Evolutionary conservation across 371 early-diverging fungal species (phyloP).

Genomic region (Apophysomyces sp.): DNA sequence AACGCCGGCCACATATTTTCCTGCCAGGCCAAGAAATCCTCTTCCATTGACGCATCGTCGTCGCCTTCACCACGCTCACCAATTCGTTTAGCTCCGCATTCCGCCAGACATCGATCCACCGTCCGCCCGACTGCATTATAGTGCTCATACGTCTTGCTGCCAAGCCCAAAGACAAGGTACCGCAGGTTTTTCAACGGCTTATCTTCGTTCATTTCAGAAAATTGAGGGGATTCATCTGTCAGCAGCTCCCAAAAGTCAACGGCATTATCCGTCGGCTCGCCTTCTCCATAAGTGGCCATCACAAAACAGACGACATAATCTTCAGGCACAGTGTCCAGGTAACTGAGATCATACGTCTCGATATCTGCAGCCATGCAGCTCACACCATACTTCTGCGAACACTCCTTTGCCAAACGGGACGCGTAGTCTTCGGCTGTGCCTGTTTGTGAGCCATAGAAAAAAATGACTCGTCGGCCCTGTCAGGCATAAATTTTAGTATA

Average conservation of each 20-base stretch:
- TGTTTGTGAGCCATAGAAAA: constrained; percentile 95
- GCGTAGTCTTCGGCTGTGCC: constrained; percentile 98
- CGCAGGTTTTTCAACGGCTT: constrained; percentile 62
- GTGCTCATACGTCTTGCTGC: constrained; percentile 97
- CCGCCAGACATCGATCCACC: constrained; percentile 61
- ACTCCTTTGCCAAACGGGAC: constrained; percentile 82
- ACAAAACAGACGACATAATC: constrained; percentile 76
- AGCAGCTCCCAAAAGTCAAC: constrained; percentile 83
- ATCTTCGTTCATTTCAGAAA: constrained; percentile 55
- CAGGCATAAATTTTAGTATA: not conserved
- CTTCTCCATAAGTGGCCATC: constrained; percentile 90
- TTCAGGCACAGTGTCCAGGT: constrained; percentile 66
- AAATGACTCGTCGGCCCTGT: constrained; percentile 67
- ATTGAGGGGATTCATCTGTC: constrained; percentile 67
- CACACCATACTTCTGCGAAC: constrained; percentile 71
- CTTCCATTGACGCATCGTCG: constrained; percentile 94
- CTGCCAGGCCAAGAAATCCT: constrained; percentile 95
- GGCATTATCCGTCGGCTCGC: constrained; percentile 93
- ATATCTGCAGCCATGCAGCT: constrained; percentile 79
- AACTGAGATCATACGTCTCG: constrained; percentile 85
- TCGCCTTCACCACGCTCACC: constrained; percentile 93
- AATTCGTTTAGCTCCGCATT: constrained; percentile 77
- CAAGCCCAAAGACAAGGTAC: constrained; percentile 92
- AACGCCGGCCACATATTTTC: constrained; percentile 78
- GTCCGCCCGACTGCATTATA: constrained; percentile 82